Base-by-base conservation (phyloP, 1,139 yeast genomes). In the Candida tetrigidarum region DNA sequence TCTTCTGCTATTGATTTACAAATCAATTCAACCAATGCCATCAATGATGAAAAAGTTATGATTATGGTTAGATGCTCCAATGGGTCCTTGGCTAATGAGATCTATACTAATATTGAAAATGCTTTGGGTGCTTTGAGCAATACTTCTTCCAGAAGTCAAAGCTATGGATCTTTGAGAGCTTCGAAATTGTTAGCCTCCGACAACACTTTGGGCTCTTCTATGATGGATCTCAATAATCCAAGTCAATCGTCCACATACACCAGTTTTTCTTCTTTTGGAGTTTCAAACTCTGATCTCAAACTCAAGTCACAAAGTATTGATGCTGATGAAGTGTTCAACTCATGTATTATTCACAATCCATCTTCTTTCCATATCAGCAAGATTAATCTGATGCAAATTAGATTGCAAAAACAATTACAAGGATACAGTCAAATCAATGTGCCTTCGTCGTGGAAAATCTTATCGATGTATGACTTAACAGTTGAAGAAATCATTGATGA, bases 1-100 rank as follows among this genome's bases (percentile, higher is more conserved):
- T 67, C 76, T 3, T 62, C 74, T 2, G 76, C 78, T 4, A 60
- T 74, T 40, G 80, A 74, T 50, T 56, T 71, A 34, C 78, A 73
- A 51, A 56, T 73, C 25, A 59, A 57, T 36, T 55, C 76, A 3
- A 47, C 46, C 3, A 70, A 73, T 50, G 53, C 74, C 14, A 59
- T 72, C 18, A 66, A 67, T 2, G 44, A 50, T 2, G 68, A 69
- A 34, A 59, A 49, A 33, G 58, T 61, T 52, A 55, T 62, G 44
- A 56, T 72, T 3, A 63, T 71, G 64, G 53, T 72, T 15, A 65
- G 80, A 48, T 69, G 78, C 47, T 52, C 55, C 26, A 62, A 57
- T 30, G 65, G 68, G 8, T 53, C 57, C 3, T 53, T 71, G 38
- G 55, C 63, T 16, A 58, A 57, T 32, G 57, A 64, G 1, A 56